A percentile compares a stretch with the other conserved stretches of the same genome.
phyloP scores from a whole-genome alignment of 331 rosid genomes.

The Saraca asoca region DNA sequence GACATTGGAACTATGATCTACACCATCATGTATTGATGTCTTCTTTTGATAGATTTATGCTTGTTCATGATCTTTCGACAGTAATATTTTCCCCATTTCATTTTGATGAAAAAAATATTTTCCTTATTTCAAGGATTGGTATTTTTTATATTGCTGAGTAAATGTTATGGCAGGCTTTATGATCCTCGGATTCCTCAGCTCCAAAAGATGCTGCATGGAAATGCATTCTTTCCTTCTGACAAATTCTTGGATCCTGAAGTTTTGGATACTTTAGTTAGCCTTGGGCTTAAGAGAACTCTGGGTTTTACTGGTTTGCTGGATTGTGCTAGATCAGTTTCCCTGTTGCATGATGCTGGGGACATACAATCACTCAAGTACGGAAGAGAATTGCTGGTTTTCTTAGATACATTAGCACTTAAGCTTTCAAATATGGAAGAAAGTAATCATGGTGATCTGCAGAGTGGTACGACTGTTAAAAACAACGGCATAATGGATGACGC shows the following conservation, averaged over 20 bases:
- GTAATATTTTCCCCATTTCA: too few species aligned
- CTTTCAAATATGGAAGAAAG: slow-evolving; percentile 54
- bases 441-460: slow-evolving; percentile 44
- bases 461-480: slow-evolving; percentile 34
- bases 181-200: slow-evolving; percentile 87
- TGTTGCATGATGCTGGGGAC: slow-evolving; percentile 61
- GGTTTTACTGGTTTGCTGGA: slow-evolving; percentile 90
- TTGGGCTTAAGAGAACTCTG: slow-evolving; percentile 84
- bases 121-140: slow-evolving; percentile 20
- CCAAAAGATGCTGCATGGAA: slow-evolving; percentile 60
- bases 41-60: slow-evolving; percentile 23
- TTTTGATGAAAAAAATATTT: background rate
- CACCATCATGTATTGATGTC: slow-evolving; percentile 20
- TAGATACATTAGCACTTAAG: slow-evolving; percentile 64
- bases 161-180: slow-evolving; percentile 78
- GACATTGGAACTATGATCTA: slow-evolving; percentile 26
- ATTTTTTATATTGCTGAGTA: slow-evolving; percentile 39
- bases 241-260: slow-evolving; percentile 62
- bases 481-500: slow-evolving; percentile 34
- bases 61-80: slow-evolving; percentile 2
- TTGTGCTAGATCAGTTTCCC: slow-evolving; percentile 84
- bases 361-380: slow-evolving; percentile 59
- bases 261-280: slow-evolving; percentile 72
- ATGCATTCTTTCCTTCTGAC: slow-evolving; percentile 81
- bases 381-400: slow-evolving; percentile 54